phyloP scores from a whole-genome alignment of 2,329 filamentous ascomycete species.

The Pestalotiopsis sp. region DNA sequence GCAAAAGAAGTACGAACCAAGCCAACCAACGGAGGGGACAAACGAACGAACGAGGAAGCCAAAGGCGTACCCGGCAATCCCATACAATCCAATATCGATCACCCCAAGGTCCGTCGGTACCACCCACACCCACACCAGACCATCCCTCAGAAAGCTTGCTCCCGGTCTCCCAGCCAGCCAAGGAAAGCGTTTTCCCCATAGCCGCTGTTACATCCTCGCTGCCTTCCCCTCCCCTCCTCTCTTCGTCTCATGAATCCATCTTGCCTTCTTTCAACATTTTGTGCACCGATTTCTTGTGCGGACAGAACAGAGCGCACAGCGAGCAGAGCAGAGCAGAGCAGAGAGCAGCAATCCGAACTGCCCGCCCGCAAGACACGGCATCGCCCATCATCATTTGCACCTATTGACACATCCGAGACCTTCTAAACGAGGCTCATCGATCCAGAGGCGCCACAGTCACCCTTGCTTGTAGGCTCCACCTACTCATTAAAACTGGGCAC shows the following conservation, averaged over 20 bases:
- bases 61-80: background rate
- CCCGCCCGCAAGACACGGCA: slow-evolving; percentile 3
- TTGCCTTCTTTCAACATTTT: background rate
- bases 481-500: slow-evolving; percentile 30
- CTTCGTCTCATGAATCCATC: slow-evolving; percentile 11
- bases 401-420: slow-evolving; percentile 12
- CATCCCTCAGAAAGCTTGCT: background rate
- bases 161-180: slow-evolving; percentile 4
- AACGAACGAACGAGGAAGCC: no score
- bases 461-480: slow-evolving; percentile 33
- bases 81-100: background rate
- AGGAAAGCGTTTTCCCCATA: slow-evolving; percentile 11
- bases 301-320: no score
- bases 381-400: slow-evolving; percentile 22
- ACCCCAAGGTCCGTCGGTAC: background rate
- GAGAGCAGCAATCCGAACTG: background rate
- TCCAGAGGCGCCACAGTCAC: slow-evolving; percentile 27
- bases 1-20: background rate
- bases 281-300: background rate
- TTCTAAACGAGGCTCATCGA: slow-evolving; percentile 22
- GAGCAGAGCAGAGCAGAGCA: no score
- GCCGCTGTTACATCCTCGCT: slow-evolving; percentile 7
- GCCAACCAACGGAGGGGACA: no score
- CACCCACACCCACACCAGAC: background rate
- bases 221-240: slow-evolving; percentile 12